These are phyloP conservation scores for Wickerhamomyces bisporus DNA, from an alignment of 805 yeast genomes.

Conservation along the genomic window DNA sequence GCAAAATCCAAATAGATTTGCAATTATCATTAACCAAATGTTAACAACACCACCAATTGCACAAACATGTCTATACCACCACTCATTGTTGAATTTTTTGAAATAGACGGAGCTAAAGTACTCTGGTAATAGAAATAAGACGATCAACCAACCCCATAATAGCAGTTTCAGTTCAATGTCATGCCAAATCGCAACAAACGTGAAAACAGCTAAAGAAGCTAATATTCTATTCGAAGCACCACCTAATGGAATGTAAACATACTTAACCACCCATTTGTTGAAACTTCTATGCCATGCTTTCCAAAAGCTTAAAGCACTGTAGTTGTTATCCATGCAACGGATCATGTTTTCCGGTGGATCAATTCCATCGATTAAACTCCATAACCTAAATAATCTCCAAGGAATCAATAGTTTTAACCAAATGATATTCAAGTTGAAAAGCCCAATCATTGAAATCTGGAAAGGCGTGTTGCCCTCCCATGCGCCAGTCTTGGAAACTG, in stretches of 20 bases:
- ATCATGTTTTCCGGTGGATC: slow-evolving; percentile 99
- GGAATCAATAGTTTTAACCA: slow-evolving; percentile 94
- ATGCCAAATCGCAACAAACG: slow-evolving; percentile 98
- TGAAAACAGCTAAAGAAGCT: slow-evolving; percentile 79
- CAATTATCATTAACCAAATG: slow-evolving; percentile 98
- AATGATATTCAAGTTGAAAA: slow-evolving; percentile 82
- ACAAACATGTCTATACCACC: slow-evolving; percentile 80
- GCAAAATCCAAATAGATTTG: slow-evolving; percentile 92
- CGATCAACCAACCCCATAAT: slow-evolving; percentile 96
- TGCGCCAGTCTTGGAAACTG: slow-evolving; percentile 82
- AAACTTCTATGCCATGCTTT: slow-evolving; percentile 97
- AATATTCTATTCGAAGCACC: slow-evolving; percentile 68
- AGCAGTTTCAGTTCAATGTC: slow-evolving; percentile 84
- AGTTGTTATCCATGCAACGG: slow-evolving; percentile 91
- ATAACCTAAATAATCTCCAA: slow-evolving; percentile 91
- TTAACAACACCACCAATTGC: slow-evolving; percentile 85
- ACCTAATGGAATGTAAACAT: slow-evolving; percentile 88
- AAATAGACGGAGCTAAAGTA: slow-evolving; percentile 48
- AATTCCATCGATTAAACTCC: slow-evolving; percentile 89
- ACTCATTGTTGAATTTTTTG: slow-evolving; percentile 34
- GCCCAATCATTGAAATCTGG: slow-evolving; percentile 91
- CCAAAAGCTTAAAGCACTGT: slow-evolving; percentile 94
- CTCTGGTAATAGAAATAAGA: slow-evolving; percentile 84
- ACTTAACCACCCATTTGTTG: slow-evolving; percentile 85
- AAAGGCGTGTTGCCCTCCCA: slow-evolving; percentile 89